Percentiles rank a stretch among this genome's conserved stretches.
Evolutionary conservation across 805 yeast genomes (phyloP).

Genomic region (Pichia kluyveri): DNA sequence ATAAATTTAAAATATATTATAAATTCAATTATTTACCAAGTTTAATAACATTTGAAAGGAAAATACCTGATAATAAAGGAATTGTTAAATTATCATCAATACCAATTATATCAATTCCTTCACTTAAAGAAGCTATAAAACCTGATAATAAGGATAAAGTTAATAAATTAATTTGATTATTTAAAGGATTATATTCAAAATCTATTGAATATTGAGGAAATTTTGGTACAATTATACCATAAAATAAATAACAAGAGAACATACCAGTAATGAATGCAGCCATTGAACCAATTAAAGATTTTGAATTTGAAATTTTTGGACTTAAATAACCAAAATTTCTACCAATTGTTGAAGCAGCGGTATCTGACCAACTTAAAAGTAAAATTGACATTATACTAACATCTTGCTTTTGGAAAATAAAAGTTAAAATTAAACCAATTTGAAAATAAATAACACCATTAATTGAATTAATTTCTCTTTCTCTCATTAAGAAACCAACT

Average conservation of each 20-base stretch:
- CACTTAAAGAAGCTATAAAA: slow-evolving; percentile 75
- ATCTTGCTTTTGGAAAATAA: slow-evolving; percentile 67
- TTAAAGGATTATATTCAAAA: slow-evolving; percentile 56
- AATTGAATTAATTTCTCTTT: slow-evolving; percentile 57
- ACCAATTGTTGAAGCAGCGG: slow-evolving; percentile 93
- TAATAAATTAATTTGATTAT: slow-evolving; percentile 47
- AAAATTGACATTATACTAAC: slow-evolving; percentile 67
- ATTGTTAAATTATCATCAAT: slow-evolving; percentile 93
- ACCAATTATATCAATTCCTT: slow-evolving; percentile 66
- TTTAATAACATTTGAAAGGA: slow-evolving; percentile 30
- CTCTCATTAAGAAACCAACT: slow-evolving; percentile 81
- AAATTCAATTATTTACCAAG: slow-evolving; percentile 5
- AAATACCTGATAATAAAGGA: slow-evolving; percentile 73
- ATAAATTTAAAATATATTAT: not conserved
- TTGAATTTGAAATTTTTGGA: slow-evolving; percentile 63
- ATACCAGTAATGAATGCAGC: slow-evolving; percentile 80
- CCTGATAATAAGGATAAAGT: slow-evolving; percentile 59
- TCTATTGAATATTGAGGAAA: slow-evolving; percentile 41
- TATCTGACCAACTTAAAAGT: slow-evolving; percentile 91
- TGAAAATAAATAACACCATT: slow-evolving; percentile 90
- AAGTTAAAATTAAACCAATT: slow-evolving; percentile 67
- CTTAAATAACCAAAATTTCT: slow-evolving; percentile 78
- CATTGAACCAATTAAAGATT: slow-evolving; percentile 82
- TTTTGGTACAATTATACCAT: slow-evolving; percentile 63
- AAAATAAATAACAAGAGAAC: slow-evolving; percentile 53